Evolutionary conservation across 257 asterid genomes (phyloP).

Genomic region (Oldenlandia corymbosa): DNA sequence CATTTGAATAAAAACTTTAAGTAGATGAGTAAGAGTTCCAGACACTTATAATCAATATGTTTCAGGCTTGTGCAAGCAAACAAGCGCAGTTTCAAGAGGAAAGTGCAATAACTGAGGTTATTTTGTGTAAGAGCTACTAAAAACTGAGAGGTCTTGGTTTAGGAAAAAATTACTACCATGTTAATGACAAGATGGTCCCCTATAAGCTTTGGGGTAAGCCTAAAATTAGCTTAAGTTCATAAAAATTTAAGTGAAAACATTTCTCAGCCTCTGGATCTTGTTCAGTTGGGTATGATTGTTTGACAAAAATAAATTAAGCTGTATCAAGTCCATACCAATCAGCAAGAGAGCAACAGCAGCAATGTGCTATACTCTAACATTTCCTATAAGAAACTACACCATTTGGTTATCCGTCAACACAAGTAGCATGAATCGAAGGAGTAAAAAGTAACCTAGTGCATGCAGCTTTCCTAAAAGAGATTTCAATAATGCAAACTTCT

Average conservation of each 20-base stretch:
- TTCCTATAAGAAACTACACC: background rate
- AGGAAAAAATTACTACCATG: no score
- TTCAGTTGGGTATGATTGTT: background rate
- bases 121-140: no score
- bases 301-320: no score
- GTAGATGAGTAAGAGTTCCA: no score
- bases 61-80: no score
- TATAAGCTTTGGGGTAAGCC: background rate
- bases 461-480: background rate
- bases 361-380: constrained; percentile 9
- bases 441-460: no score
- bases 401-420: background rate
- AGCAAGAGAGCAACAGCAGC: background rate
- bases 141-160: no score
- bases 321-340: no score
- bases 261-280: background rate
- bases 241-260: background rate
- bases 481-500: background rate
- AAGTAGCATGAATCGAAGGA: background rate
- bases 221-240: background rate
- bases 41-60: background rate
- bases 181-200: no score
- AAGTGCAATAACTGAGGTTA: no score
- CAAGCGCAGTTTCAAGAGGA: no score
- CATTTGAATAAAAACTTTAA: background rate